Evolutionary conservation across 1,284 basidiomycete species (phyloP).

Genomic region (Peniophora sp.): DNA sequence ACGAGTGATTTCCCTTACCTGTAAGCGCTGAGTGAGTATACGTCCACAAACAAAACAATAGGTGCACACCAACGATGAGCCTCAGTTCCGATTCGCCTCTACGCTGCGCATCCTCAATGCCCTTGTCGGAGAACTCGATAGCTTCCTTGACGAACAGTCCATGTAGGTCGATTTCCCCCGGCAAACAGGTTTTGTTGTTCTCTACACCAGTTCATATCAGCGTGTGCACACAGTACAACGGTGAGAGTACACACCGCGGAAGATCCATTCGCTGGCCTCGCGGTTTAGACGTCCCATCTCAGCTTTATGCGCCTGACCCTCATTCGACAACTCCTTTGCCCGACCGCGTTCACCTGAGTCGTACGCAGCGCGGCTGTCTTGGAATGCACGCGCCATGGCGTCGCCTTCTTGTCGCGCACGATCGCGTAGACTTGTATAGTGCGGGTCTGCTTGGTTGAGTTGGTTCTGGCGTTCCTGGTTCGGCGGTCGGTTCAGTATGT

Average conservation of each 20-base stretch:
- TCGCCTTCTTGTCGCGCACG: constrained; percentile 70
- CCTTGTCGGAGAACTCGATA: constrained; percentile 59
- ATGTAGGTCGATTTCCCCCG: constrained; percentile 81
- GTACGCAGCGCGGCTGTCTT: constrained; percentile 65
- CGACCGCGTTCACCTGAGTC: constrained; percentile 62
- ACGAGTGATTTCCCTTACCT: constrained; percentile 81
- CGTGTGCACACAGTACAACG: too few species aligned
- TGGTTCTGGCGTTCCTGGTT: constrained; percentile 29
- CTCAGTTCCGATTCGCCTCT: constrained; percentile 65
- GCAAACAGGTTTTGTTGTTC: neutral
- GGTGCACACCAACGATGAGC: constrained; percentile 77
- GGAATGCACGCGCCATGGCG: constrained; percentile 63
- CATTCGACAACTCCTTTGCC: constrained; percentile 78
- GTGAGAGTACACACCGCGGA: constrained; percentile 41
- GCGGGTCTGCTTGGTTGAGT: constrained; percentile 60
- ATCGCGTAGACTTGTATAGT: constrained; percentile 64
- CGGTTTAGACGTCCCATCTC: constrained; percentile 80
- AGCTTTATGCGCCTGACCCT: constrained; percentile 78
- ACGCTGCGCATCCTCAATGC: constrained; percentile 60
- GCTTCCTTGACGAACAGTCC: constrained; percentile 93
- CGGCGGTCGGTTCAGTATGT: too few species aligned
- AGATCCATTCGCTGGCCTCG: constrained; percentile 89
- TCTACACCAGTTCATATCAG: too few species aligned
- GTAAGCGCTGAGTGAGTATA: neutral
- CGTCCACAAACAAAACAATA: neutral